phyloP scores from a whole-genome alignment of 2,329 filamentous ascomycete genomes.

The Nothomitra cinnamomea region DNA sequence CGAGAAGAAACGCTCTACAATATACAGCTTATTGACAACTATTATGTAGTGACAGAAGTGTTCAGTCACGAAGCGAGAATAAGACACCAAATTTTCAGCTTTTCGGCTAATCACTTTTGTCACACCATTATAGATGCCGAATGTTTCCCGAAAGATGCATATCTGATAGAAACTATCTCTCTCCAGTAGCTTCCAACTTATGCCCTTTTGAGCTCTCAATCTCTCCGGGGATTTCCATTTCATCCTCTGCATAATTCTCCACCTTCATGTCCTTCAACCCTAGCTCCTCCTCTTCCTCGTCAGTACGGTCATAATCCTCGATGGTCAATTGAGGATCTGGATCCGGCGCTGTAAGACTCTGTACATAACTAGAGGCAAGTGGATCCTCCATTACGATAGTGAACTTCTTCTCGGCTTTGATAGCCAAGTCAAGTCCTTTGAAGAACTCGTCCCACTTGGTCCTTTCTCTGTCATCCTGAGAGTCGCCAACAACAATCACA shows the following conservation, averaged over 20 bases:
- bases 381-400: constrained; percentile 75
- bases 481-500: constrained; percentile 50
- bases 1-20: too few species aligned
- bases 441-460: constrained; percentile 72
- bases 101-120: too few species aligned
- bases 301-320: constrained; percentile 72
- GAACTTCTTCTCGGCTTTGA: constrained; percentile 65
- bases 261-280: constrained; percentile 86
- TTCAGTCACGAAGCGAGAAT: too few species aligned
- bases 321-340: constrained; percentile 69
- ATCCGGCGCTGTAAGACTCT: constrained; percentile 63
- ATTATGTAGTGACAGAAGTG: too few species aligned
- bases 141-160: too few species aligned
- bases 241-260: constrained; percentile 45
- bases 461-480: constrained; percentile 48
- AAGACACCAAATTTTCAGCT: too few species aligned
- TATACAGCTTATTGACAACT: too few species aligned
- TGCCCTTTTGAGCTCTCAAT: neutral
- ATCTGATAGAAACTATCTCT: too few species aligned
- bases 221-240: neutral
- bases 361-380: constrained; percentile 82
- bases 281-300: constrained; percentile 85
- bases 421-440: constrained; percentile 53
- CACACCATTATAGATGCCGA: too few species aligned
- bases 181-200: too few species aligned